A percentile compares a stretch with the other conserved stretches of the same genome.
These are phyloP conservation scores for Ambrosiella xylebori DNA, from an alignment of 2,329 filamentous ascomycete species.

Conservation along the genomic window DNA sequence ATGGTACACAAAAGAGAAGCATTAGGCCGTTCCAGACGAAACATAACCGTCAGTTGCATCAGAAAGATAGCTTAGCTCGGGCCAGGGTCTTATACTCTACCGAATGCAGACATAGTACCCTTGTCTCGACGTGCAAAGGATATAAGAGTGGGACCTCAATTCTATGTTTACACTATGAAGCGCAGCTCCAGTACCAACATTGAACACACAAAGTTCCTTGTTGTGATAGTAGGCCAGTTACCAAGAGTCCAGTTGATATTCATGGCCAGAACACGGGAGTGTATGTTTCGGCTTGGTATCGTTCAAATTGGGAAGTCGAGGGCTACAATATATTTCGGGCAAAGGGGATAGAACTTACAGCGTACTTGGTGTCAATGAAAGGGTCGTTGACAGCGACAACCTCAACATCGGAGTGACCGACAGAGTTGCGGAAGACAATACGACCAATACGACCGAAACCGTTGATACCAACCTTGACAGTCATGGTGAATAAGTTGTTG, in stretches of 20 bases:
- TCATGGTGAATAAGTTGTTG: conserved; percentile 20
- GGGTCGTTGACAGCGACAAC: conserved; percentile 97
- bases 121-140: background rate
- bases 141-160: background rate
- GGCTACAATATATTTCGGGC: background rate
- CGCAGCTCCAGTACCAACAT: too few relatives aligned
- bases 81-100: too few relatives aligned
- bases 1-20: too few relatives aligned
- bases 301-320: background rate
- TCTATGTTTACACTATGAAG: background rate
- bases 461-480: conserved; percentile 86
- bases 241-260: too few relatives aligned
- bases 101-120: too few relatives aligned
- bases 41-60: too few relatives aligned
- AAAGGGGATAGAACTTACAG: conserved; percentile 46
- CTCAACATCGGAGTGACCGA: conserved; percentile 77
- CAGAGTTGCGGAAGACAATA: conserved; percentile 96
- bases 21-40: too few relatives aligned
- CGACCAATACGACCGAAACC: conserved; percentile 99
- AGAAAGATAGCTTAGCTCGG: too few relatives aligned
- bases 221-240: too few relatives aligned
- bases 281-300: too few relatives aligned
- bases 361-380: conserved; percentile 96
- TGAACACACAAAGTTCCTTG: too few relatives aligned
- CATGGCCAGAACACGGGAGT: too few relatives aligned